phyloP scores from a whole-genome alignment of 1,139 yeast species.

The Protomyces inouyei region DNA sequence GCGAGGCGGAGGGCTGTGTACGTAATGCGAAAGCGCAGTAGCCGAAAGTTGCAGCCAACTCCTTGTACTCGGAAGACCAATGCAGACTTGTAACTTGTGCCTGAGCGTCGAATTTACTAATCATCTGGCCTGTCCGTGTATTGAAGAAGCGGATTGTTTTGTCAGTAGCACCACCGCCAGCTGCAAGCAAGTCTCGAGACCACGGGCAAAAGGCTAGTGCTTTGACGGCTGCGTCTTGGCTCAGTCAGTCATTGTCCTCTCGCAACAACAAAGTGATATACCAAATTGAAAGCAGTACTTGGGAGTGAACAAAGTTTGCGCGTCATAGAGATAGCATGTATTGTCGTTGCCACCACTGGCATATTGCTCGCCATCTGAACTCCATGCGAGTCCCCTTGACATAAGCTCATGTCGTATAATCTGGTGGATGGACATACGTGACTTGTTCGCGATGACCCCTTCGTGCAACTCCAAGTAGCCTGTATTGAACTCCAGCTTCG shows the following conservation, averaged over 20 bases:
- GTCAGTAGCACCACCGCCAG: conserved; percentile 93
- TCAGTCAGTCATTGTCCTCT: background rate
- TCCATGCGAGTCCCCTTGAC: conserved; percentile 29
- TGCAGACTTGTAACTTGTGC: conserved; percentile 74
- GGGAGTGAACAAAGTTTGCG: background rate
- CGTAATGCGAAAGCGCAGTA: conserved; percentile 45
- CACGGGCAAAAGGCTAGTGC: conserved; percentile 71
- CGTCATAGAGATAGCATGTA: conserved; percentile 18
- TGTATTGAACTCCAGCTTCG: background rate
- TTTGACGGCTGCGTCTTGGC: conserved; percentile 47
- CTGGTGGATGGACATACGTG: conserved; percentile 1
- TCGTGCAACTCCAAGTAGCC: background rate
- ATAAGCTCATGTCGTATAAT: background rate
- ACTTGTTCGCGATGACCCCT: conserved; percentile 10
- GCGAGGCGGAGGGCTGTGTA: background rate
- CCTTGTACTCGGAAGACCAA: conserved; percentile 65
- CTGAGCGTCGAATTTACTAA: conserved; percentile 52
- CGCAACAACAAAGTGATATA: conserved; percentile 31
- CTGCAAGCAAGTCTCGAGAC: conserved; percentile 57
- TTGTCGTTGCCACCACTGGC: conserved; percentile 31
- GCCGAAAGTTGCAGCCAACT: conserved; percentile 76
- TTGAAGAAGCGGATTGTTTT: conserved; percentile 81
- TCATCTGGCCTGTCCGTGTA: conserved; percentile 63
- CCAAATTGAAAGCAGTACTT: background rate
- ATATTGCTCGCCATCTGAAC: conserved; percentile 24